phyloP scores from a whole-genome alignment of 108 stramenopile genomes.

The Nitzschia palea region DNA sequence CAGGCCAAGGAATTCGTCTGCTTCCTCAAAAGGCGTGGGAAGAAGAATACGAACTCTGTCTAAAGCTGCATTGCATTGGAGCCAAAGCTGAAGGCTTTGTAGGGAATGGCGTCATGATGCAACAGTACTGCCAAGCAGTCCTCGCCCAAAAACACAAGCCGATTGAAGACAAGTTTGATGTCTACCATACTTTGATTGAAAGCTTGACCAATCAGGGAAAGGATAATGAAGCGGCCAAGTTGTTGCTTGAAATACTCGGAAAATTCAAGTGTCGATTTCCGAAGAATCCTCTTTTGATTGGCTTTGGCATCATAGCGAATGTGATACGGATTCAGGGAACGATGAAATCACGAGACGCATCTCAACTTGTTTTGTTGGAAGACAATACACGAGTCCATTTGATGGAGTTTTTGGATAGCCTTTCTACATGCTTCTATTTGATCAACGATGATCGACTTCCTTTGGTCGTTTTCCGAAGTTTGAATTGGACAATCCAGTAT shows the following conservation, averaged over 20 bases:
- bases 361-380: slow-evolving; percentile 9
- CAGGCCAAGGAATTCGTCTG: slow-evolving; percentile 15
- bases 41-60: slow-evolving; percentile 3
- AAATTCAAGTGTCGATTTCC: slow-evolving; percentile 16
- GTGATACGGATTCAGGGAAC: slow-evolving; percentile 6
- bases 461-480: slow-evolving; percentile 1
- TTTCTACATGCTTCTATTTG: slow-evolving; percentile 16
- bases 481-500: slow-evolving; percentile 20
- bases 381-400: slow-evolving; percentile 6
- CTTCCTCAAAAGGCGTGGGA: slow-evolving; percentile 13
- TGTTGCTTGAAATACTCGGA: slow-evolving; percentile 7
- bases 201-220: background rate
- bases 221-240: slow-evolving; percentile 8
- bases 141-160: slow-evolving; percentile 3
- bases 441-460: slow-evolving; percentile 2
- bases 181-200: slow-evolving; percentile 4
- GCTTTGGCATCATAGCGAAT: background rate
- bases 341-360: background rate
- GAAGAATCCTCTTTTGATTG: background rate
- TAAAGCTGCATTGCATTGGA: slow-evolving; percentile 18
- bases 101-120: slow-evolving; percentile 16
- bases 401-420: slow-evolving; percentile 20
- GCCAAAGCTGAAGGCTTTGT: slow-evolving; percentile 21
- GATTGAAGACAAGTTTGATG: slow-evolving; percentile 20
- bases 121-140: background rate